These are phyloP conservation scores for Cutaneotrichosporon curvatum DNA, from an alignment of 1,284 basidiomycete species.

Conservation along the genomic window DNA sequence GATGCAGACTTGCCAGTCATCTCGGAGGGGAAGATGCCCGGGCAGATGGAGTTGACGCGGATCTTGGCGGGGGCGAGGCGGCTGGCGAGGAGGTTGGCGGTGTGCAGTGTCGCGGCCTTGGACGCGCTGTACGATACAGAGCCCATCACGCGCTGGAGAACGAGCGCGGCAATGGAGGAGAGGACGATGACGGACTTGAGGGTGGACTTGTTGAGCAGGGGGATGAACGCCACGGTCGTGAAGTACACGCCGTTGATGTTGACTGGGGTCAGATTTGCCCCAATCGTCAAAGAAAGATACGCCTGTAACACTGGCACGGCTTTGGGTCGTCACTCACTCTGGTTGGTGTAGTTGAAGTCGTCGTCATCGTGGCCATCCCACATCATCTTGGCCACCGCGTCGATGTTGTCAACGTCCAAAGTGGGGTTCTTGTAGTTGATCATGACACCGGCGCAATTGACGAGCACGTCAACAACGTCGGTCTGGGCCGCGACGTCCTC, in stretches of 20 bases:
- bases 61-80: slow-evolving; percentile 35
- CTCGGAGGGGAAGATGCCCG: slow-evolving; percentile 37
- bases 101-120: slow-evolving; percentile 37
- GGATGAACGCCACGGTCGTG: slow-evolving; percentile 36
- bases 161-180: slow-evolving; percentile 38
- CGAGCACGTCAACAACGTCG: slow-evolving; percentile 32
- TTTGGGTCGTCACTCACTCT: no score
- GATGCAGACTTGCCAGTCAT: slow-evolving; percentile 29
- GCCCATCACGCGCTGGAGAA: slow-evolving; percentile 31
- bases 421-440: slow-evolving; percentile 25
- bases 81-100: slow-evolving; percentile 29
- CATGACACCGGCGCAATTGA: slow-evolving; percentile 41
- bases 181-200: slow-evolving; percentile 39
- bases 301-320: no score
- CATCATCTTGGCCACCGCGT: slow-evolving; percentile 31
- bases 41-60: slow-evolving; percentile 37
- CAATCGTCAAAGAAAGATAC: not conserved
- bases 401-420: slow-evolving; percentile 29
- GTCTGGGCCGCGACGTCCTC: slow-evolving; percentile 28
- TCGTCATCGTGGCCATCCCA: slow-evolving; percentile 36
- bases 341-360: slow-evolving; percentile 25
- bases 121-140: slow-evolving; percentile 40
- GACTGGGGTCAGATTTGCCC: slow-evolving; percentile 16
- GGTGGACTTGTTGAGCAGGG: slow-evolving; percentile 36
- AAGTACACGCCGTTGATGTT: slow-evolving; percentile 41